phyloP scores from a whole-genome alignment of 768 basidiomycete species.

The Fomitopsis serialis region DNA sequence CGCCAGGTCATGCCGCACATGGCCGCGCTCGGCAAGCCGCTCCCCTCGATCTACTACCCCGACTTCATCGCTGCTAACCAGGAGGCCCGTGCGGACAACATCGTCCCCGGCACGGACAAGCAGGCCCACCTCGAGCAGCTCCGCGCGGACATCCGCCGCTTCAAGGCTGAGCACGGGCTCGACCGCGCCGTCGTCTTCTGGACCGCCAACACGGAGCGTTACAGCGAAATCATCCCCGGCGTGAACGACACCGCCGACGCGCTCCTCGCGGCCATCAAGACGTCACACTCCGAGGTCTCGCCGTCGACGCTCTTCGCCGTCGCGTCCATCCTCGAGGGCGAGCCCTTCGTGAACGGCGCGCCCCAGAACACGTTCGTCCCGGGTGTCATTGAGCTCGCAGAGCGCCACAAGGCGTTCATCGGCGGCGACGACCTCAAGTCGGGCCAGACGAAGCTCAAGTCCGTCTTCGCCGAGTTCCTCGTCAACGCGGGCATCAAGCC shows the following conservation, averaged over 20 bases:
- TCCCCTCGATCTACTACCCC: constrained; percentile 95
- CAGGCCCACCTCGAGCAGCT: constrained; percentile 87
- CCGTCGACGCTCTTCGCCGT: constrained; percentile 95
- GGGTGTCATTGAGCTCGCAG: constrained; percentile 88
- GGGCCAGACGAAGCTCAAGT: constrained; percentile 97
- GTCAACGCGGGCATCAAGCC: constrained; percentile 99
- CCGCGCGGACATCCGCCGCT: constrained; percentile 88
- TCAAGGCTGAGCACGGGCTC: constrained; percentile 78
- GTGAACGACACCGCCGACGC: constrained; percentile 93
- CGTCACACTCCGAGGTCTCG: constrained; percentile 89
- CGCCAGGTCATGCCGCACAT: constrained; percentile 89
- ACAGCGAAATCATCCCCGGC: constrained; percentile 89
- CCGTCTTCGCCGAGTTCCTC: constrained; percentile 95
- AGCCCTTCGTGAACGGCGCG: constrained; percentile 95
- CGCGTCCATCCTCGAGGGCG: constrained; percentile 90
- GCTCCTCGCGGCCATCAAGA: constrained; percentile 74
- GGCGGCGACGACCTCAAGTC: constrained; percentile 98
- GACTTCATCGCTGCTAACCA: constrained; percentile 99
- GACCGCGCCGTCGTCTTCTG: constrained; percentile 94
- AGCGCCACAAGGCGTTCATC: constrained; percentile 86
- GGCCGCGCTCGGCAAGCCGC: constrained; percentile 72
- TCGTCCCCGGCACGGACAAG: constrained; percentile 84
- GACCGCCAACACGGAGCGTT: constrained; percentile 99
- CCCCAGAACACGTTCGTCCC: constrained; percentile 99
- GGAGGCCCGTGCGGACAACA: constrained; percentile 90